Base-by-base conservation (phyloP, 2,329 filamentous ascomycete genomes). In the Xylaria sp. region DNA sequence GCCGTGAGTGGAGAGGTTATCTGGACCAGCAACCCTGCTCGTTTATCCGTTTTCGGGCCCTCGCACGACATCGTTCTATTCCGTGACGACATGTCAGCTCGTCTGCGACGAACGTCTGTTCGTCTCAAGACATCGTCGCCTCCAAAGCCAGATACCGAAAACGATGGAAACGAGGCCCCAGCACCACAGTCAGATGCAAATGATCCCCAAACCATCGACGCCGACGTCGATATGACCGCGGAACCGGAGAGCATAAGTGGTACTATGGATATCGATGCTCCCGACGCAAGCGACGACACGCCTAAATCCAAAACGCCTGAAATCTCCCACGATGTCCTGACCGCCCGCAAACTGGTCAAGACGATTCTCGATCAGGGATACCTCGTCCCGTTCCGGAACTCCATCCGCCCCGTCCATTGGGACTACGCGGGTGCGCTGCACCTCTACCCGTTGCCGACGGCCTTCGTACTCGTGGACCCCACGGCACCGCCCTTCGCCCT, bases 301-400 rank as follows among this genome's bases (percentile, higher is more conserved):
- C 11, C 54, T 59, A 59, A 57, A 52, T 39, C 56, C 47, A 52
- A 47, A 18, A n/a, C 52, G 1, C 49, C 62, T 7, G 56, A 58
- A 60, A 59, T 80, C 37, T 73, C 79, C 11, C 76, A 82, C 61
- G 83, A 85, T 63, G 69, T 83, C 18, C 80, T 79, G 57, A 80
- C 83, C 5, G 88, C 89, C 6, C 83, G 88, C 59, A 89, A 90
- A 66, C 81, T 97, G 1, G 92, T 96, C 68, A 95, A 96, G 72
- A 96, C 93, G 0, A 73, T 99, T 8, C 82, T 99, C 6, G 92
- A 96, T 67, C 94, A 99, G 75, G 91, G 91, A 4, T 89, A 91
- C 65, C 82, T 99, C 9, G 87, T 90, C 0, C 94, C 94, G 0
- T 99, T 97, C 74, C 86, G 90, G 0, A 81, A 92, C n/a, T 76